Percentiles rank a stretch among this genome's conserved stretches.
phyloP scores from a whole-genome alignment of 805 yeast species.

The Metschnikowia anglica region DNA sequence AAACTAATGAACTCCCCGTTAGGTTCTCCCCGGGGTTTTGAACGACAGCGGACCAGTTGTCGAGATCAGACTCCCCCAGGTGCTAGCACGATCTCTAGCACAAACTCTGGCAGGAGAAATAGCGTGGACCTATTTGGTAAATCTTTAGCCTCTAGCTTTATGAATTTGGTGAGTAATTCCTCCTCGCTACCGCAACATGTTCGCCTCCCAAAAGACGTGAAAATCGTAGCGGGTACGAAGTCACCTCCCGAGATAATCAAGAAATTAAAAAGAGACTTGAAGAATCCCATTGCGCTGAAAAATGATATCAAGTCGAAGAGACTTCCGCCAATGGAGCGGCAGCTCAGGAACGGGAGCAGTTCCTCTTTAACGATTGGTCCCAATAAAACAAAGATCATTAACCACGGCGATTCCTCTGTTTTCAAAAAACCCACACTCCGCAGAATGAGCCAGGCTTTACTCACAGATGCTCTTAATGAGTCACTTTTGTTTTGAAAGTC shows the following conservation, averaged over 20 bases:
- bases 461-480: constrained; percentile 18
- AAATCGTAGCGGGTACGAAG: not conserved
- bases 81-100: not conserved
- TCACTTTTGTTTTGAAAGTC: constrained; percentile 14
- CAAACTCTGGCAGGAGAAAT: constrained; percentile 12
- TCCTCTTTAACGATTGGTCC: constrained; percentile 29
- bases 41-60: not conserved
- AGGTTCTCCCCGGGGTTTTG: constrained; percentile 21
- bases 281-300: constrained; percentile 26
- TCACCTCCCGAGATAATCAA: constrained; percentile 22
- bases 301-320: constrained; percentile 34
- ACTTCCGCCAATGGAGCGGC: constrained; percentile 28
- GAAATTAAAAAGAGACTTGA: constrained; percentile 16
- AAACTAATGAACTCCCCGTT: constrained; percentile 21
- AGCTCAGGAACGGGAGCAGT: constrained; percentile 33
- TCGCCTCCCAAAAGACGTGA: not conserved
- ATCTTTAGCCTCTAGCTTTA: constrained; percentile 33
- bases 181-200: constrained; percentile 7
- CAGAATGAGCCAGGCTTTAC: constrained; percentile 39
- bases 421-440: constrained; percentile 36
- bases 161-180: constrained; percentile 23
- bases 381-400: constrained; percentile 39
- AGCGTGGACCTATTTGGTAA: constrained; percentile 27
- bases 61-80: not conserved
- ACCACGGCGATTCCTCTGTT: constrained; percentile 44